A percentile compares a stretch with the other conserved stretches of the same genome.
Conservation (phyloP, 768 basidiomycete species). For the Paxillus rubicundulus region DNA sequence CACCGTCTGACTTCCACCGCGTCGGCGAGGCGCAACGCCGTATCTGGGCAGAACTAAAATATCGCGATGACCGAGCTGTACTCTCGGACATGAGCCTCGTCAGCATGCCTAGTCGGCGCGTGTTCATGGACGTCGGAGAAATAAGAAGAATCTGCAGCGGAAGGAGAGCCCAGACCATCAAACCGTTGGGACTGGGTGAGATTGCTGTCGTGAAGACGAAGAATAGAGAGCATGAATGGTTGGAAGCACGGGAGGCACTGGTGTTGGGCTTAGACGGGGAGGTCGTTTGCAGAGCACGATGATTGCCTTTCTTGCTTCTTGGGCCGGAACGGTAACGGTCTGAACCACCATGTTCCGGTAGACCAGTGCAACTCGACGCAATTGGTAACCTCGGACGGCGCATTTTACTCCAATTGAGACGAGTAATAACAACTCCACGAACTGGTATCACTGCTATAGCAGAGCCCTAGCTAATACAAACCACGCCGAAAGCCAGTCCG, state of each 20-base stretch:
- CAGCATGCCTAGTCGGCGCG: slow-evolving; percentile 77
- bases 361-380: too few species aligned
- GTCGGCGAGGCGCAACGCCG: slow-evolving; percentile 66
- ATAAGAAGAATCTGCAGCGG: slow-evolving; percentile 80
- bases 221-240: slow-evolving; percentile 71
- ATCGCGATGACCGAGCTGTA: slow-evolving; percentile 86
- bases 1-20: slow-evolving; percentile 58
- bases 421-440: too few species aligned
- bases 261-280: slow-evolving; percentile 77
- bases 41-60: slow-evolving; percentile 95
- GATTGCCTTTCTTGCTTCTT: slow-evolving; percentile 1
- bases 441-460: too few species aligned
- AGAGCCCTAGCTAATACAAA: too few species aligned
- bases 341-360: too few species aligned
- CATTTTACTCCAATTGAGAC: too few species aligned
- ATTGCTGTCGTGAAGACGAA: slow-evolving; percentile 80
- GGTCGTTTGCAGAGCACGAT: slow-evolving; percentile 78
- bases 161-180: slow-evolving; percentile 72
- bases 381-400: too few species aligned
- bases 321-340: too few species aligned
- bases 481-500: too few species aligned
- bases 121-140: slow-evolving; percentile 73
- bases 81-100: slow-evolving; percentile 77
- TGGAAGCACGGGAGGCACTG: slow-evolving; percentile 93
- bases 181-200: slow-evolving; percentile 89